phyloP scores from a whole-genome alignment of 108 stramenopile genomes.

The Nannochloropsis salina region DNA sequence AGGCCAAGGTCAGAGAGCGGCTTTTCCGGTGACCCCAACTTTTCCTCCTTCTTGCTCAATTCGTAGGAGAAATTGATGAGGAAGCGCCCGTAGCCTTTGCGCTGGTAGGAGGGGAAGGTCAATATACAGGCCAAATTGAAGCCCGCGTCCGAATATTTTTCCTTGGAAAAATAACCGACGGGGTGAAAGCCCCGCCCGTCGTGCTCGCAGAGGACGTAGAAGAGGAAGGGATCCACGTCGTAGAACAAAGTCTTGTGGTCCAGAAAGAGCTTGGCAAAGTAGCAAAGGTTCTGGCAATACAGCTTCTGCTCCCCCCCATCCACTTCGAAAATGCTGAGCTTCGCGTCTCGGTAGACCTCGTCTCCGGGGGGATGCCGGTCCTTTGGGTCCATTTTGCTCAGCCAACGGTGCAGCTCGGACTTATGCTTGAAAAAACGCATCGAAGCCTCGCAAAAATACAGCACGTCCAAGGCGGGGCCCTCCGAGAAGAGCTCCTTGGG shows the following conservation, averaged over 20 bases:
- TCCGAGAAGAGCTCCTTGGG: constrained; percentile 74
- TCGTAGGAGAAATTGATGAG: constrained; percentile 96
- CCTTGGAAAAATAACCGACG: constrained; percentile 97
- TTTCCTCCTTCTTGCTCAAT: constrained; percentile 86
- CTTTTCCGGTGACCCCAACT: constrained; percentile 92
- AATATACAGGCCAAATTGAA: constrained; percentile 99
- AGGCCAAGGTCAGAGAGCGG: constrained; percentile 86
- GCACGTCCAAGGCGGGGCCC: constrained; percentile 23
- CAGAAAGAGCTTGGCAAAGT: constrained; percentile 95
- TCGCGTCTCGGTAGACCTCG: constrained; percentile 57
- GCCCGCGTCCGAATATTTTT: constrained; percentile 96
- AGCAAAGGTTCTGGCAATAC: constrained; percentile 97
- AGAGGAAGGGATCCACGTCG: constrained; percentile 97
- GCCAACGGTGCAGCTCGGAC: constrained; percentile 76
- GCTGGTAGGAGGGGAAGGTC: constrained; percentile 95
- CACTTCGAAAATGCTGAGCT: constrained; percentile 85
- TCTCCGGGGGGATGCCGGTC: constrained; percentile 78
- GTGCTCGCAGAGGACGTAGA: constrained; percentile 86
- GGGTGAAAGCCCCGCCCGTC: constrained; percentile 77
- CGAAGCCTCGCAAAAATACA: constrained; percentile 90
- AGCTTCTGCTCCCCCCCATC: constrained; percentile 78
- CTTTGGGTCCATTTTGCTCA: constrained; percentile 38
- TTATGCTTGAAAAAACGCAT: constrained; percentile 72
- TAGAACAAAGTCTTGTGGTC: constrained; percentile 99
- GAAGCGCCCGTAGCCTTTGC: constrained; percentile 97